Evolutionary conservation across 1,284 basidiomycete genomes (phyloP).

Genomic region (Tetrapyrgos nigripes): DNA sequence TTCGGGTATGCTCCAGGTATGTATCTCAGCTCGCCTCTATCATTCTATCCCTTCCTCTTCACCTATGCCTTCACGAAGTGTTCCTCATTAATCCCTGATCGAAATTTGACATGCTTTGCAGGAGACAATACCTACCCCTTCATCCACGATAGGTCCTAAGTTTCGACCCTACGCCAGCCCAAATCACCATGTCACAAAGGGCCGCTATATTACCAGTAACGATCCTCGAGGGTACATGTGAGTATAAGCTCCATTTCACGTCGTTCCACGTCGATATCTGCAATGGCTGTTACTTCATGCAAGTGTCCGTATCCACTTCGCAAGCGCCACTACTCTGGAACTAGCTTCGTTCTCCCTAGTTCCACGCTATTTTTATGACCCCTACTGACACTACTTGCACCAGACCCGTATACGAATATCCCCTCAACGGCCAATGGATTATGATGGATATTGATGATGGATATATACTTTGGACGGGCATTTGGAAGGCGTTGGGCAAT

Average conservation of each 20-base stretch:
- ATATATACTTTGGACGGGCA: constrained; percentile 87
- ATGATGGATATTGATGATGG: constrained; percentile 94
- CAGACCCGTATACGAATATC: constrained; percentile 87
- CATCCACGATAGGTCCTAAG: constrained; percentile 55
- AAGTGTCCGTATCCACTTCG: no score
- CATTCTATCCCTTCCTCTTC: no score
- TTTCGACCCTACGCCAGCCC: constrained; percentile 80
- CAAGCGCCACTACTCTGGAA: no score
- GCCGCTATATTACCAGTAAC: constrained; percentile 85
- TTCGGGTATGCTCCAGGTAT: constrained; percentile 35
- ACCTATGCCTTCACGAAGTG: constrained; percentile 7
- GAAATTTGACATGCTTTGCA: no score
- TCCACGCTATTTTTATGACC: not conserved
- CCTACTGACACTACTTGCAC: not conserved
- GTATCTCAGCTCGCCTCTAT: no score
- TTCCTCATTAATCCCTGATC: no score
- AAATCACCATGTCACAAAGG: constrained; percentile 82
- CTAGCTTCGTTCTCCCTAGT: no score
- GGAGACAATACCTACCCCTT: constrained; percentile 58
- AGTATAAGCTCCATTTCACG: no score
- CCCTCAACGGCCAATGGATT: constrained; percentile 87
- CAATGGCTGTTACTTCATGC: not conserved
- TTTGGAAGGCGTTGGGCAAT: constrained; percentile 89
- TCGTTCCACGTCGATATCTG: constrained; percentile 15
- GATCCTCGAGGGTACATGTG: constrained; percentile 80